Evolutionary conservation across 2,329 filamentous ascomycete genomes (phyloP).

Genomic region (Microthyrium microscopicum): DNA sequence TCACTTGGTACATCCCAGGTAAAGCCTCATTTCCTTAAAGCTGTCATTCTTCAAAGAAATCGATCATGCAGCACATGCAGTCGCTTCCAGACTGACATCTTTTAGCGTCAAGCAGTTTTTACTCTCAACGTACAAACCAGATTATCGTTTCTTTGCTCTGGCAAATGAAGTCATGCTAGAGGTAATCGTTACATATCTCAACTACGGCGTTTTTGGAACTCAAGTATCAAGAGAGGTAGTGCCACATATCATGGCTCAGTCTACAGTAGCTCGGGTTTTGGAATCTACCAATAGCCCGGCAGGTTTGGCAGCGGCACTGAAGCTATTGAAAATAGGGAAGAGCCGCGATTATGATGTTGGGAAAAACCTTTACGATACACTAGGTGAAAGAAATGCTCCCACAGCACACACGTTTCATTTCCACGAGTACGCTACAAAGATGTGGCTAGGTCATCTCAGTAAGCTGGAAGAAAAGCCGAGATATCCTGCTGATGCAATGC

Average conservation of each 20-base stretch:
- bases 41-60: too few relatives aligned
- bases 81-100: too few relatives aligned
- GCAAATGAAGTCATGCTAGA: conserved; percentile 12
- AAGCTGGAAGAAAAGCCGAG: too few relatives aligned
- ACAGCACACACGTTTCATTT: not conserved
- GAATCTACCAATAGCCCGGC: too few relatives aligned
- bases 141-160: too few relatives aligned
- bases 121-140: too few relatives aligned
- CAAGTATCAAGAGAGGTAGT: conserved; percentile 8
- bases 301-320: too few relatives aligned
- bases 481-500: too few relatives aligned
- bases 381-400: not conserved
- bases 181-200: conserved; percentile 17
- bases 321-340: too few relatives aligned
- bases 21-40: too few relatives aligned
- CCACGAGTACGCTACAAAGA: not conserved
- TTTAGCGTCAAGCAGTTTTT: conserved; percentile 21
- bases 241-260: conserved; percentile 11
- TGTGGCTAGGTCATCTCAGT: too few relatives aligned
- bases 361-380: conserved; percentile 5
- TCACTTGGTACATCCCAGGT: conserved; percentile 20
- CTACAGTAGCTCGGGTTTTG: conserved; percentile 13
- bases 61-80: too few relatives aligned
- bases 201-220: conserved; percentile 15
- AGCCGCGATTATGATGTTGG: conserved; percentile 7